phyloP scores from a whole-genome alignment of 257 asterid genomes.

The Verbena officinalis region DNA sequence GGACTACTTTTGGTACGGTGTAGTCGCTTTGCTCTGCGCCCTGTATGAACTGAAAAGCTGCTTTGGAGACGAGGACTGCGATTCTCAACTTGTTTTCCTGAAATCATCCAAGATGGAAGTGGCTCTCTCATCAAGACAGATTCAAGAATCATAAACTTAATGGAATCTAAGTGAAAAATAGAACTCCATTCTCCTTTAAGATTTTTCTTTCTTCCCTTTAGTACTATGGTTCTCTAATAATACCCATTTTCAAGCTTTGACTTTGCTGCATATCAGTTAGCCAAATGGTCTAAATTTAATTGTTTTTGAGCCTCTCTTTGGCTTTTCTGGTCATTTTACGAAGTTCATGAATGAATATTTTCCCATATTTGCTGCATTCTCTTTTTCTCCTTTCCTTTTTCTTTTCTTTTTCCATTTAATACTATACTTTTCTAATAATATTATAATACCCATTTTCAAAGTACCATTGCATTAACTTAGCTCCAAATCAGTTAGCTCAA shows the following conservation, averaged over 20 bases:
- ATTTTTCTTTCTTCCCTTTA: too few relatives aligned
- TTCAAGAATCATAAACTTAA: neutral
- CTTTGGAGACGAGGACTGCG: conserved; percentile 87
- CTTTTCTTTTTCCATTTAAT: too few relatives aligned
- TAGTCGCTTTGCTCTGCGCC: conserved; percentile 67
- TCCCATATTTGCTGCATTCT: too few relatives aligned
- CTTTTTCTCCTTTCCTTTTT: too few relatives aligned
- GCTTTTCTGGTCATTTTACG: too few relatives aligned
- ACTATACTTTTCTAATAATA: too few relatives aligned
- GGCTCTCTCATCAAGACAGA: neutral
- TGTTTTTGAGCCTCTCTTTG: too few relatives aligned
- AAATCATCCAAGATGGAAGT: neutral
- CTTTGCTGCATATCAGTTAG: too few relatives aligned
- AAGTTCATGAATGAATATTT: too few relatives aligned
- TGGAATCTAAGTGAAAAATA: neutral
- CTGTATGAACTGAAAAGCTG: conserved; percentile 75
- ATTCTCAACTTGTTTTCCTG: conserved; percentile 78
- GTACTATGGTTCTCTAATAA: too few relatives aligned
- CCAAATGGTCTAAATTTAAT: neutral
- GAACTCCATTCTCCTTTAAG: neutral
- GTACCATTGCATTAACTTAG: neutral
- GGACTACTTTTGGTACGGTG: conserved; percentile 64
- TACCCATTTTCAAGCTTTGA: too few relatives aligned
- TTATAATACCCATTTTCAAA: neutral
- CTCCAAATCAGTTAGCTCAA: neutral